Conservation (phyloP, 805 yeast genomes). For the Barnettozyma wickerhamii region DNA sequence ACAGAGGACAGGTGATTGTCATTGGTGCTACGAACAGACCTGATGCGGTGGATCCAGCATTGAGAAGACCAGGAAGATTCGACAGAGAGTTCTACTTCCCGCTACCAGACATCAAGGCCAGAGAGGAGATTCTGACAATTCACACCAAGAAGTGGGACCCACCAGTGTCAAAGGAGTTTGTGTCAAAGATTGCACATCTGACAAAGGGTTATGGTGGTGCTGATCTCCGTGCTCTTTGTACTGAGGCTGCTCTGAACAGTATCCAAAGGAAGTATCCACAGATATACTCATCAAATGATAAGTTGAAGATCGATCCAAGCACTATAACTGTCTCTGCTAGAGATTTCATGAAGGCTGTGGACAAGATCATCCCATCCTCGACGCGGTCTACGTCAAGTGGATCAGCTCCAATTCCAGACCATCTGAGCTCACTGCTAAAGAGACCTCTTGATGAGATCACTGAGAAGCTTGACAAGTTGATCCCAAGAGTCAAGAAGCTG, state of each 20-base stretch:
- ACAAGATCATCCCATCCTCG: slow-evolving; percentile 87
- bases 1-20: slow-evolving; percentile 95
- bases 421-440: slow-evolving; percentile 60
- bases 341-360: slow-evolving; percentile 84
- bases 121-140: slow-evolving; percentile 73
- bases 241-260: slow-evolving; percentile 91
- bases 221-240: slow-evolving; percentile 87
- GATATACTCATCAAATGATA: slow-evolving; percentile 72
- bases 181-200: slow-evolving; percentile 63
- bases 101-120: slow-evolving; percentile 75
- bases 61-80: slow-evolving; percentile 94
- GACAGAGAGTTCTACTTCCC: slow-evolving; percentile 97
- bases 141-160: slow-evolving; percentile 92
- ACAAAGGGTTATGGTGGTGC: slow-evolving; percentile 99
- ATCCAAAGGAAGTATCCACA: slow-evolving; percentile 93
- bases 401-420: slow-evolving; percentile 76
- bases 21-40: slow-evolving; percentile 98
- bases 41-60: slow-evolving; percentile 96
- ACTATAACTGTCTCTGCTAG: slow-evolving; percentile 68
- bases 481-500: slow-evolving; percentile 56
- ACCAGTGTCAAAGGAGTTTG: slow-evolving; percentile 51
- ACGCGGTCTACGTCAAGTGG: slow-evolving; percentile 75
- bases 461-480: slow-evolving; percentile 44
- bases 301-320: slow-evolving; percentile 66
- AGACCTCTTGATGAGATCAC: slow-evolving; percentile 44